Evolutionary conservation across 768 basidiomycete species (phyloP).

Genomic region (Rhizopogon rudus): DNA sequence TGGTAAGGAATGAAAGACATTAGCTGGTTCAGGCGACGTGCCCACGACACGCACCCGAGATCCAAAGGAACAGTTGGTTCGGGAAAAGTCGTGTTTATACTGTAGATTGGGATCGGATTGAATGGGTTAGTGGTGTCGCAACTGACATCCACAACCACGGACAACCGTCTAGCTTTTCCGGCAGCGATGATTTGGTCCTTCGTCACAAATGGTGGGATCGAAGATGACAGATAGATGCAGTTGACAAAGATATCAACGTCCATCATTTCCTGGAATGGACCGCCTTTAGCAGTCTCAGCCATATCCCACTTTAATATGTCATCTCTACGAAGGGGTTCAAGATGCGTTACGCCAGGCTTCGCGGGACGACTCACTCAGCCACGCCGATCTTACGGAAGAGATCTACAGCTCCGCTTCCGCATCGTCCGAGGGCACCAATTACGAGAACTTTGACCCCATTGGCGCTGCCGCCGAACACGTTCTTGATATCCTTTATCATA

Average conservation of each 20-base stretch:
- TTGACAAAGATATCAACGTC: constrained; percentile 98
- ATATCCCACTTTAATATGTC: constrained; percentile 98
- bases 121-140: constrained; percentile 99
- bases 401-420: constrained; percentile 92
- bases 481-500: constrained; percentile 75
- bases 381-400: constrained; percentile 94
- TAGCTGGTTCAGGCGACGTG: not conserved
- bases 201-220: constrained; percentile 82
- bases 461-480: constrained; percentile 58
- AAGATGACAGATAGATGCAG: constrained; percentile 93
- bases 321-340: constrained; percentile 44
- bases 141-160: constrained; percentile 93
- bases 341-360: not conserved
- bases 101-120: constrained; percentile 96
- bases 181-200: constrained; percentile 65
- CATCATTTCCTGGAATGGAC: constrained; percentile 92
- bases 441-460: constrained; percentile 83
- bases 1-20: constrained; percentile 18
- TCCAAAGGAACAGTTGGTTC: constrained; percentile 87
- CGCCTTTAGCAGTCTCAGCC: constrained; percentile 94
- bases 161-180: constrained; percentile 63
- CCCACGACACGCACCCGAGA: constrained; percentile 53
- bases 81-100: constrained; percentile 88
- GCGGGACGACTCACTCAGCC: constrained; percentile 61
- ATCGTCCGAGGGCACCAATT: constrained; percentile 93